A percentile compares a stretch with the other conserved stretches of the same genome.
phyloP scores from a whole-genome alignment of 441 rosid species.

The Omphalea diandra region DNA sequence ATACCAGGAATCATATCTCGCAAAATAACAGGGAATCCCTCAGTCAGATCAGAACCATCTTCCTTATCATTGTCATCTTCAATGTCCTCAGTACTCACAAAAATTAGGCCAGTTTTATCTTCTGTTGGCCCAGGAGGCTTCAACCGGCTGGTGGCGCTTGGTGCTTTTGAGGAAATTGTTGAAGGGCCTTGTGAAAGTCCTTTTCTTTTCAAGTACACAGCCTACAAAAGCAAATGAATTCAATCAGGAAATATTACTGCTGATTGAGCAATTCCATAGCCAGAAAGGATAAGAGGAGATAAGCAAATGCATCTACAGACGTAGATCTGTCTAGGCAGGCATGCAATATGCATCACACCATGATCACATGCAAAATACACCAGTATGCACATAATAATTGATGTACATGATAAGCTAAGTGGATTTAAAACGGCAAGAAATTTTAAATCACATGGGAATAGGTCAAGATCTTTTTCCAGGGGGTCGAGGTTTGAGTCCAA shows the following conservation, averaged over 20 bases:
- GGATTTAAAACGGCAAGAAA: neutral
- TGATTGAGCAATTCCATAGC: neutral
- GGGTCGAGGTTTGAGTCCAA: no score
- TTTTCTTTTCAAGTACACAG: conserved; percentile 75
- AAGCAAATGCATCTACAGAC: neutral
- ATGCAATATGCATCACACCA: neutral
- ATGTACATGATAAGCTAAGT: neutral
- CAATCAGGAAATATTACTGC: conserved; percentile 7
- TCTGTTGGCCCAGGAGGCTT: conserved; percentile 57
- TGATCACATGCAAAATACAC: neutral
- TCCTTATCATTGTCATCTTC: conserved; percentile 61
- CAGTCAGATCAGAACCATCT: conserved; percentile 72
- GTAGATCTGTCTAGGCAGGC: neutral
- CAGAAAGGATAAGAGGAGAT: neutral
- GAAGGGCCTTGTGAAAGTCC: conserved; percentile 48
- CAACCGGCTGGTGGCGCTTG: conserved; percentile 40
- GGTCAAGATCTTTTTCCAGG: no score
- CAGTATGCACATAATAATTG: conserved; percentile 1
- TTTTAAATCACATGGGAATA: neutral
- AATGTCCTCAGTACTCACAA: conserved; percentile 57
- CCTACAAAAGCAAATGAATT: conserved; percentile 46
- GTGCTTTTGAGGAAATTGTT: conserved; percentile 39
- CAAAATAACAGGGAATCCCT: conserved; percentile 70
- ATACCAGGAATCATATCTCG: conserved; percentile 89
- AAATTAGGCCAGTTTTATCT: conserved; percentile 51